Base-by-base conservation (phyloP, 192 early-diverging fungal genomes). In the Rhizophagus prolifer region DNA sequence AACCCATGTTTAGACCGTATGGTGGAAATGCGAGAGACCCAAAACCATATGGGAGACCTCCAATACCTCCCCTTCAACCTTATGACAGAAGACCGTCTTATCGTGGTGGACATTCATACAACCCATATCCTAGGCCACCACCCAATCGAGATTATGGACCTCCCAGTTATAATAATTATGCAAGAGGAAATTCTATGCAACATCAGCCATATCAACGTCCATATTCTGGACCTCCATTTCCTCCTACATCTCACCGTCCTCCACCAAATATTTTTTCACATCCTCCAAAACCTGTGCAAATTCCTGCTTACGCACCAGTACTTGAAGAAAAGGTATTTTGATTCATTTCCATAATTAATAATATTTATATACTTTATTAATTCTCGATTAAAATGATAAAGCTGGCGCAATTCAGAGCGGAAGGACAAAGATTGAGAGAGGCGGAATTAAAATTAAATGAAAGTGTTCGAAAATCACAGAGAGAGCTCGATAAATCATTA, bases 1-100 rank as follows among this genome's bases (percentile, higher is more conserved):
- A 71, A 54, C 12, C 16, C 25, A 38, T 23, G 16, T 71, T 71
- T 50, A 47, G 70, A 31, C 70, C 70, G 9, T 71, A 50, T 58
- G 50, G 41, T 54, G 64, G 64, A 34, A 71, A 47, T 25, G 8
- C 41, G 8, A 71, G 70, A 71, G 70, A 71, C 19, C 31, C 19
- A 66, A 66, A 66, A 36, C 64, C 64, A 34, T 66, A 66, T 26
- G 44, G 46, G 10, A 23, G 70, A 31, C 70, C 70, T 58, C 46
- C 70, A 47, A 26, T 71, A 31, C 25, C 30, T 36, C 23, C 44
- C 1, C 46, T 26, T 54, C 70, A 71, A 58, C 16, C 70, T 58
- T 71, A 71, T 14, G 47, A 71, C 26, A n/a, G 70, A 30, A 71
- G 70, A 50, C 70, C 70, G 9, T 44, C 70, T 25, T 71, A 71